A percentile compares a stretch with the other conserved stretches of the same genome.
phyloP scores from a whole-genome alignment of 768 basidiomycete species.

The Pisolithus tinctorius region DNA sequence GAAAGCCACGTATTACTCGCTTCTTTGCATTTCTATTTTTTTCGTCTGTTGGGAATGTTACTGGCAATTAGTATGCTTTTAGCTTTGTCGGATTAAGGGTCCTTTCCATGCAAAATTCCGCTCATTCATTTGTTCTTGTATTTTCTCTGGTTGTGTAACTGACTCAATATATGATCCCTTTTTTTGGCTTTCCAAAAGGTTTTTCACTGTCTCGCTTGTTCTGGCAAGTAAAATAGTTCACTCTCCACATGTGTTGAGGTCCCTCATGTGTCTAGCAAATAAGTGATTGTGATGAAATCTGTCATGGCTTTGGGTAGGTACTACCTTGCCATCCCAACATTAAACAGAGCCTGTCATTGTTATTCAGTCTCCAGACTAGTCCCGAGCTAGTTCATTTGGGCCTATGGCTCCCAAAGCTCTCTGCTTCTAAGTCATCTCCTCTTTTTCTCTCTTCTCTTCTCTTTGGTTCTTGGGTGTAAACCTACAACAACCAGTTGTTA shows the following conservation, averaged over 20 bases:
- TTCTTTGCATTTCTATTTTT: not conserved
- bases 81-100: not conserved
- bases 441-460: too few species aligned
- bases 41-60: not conserved
- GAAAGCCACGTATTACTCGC: constrained; percentile 8
- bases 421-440: too few species aligned
- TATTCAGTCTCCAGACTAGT: too few species aligned
- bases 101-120: not conserved
- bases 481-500: too few species aligned
- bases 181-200: constrained; percentile 20
- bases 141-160: constrained; percentile 1
- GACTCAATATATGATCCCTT: constrained; percentile 5
- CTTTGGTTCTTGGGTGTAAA: too few species aligned
- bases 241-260: too few species aligned
- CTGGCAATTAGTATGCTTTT: not conserved
- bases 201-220: constrained; percentile 15
- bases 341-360: constrained; percentile 2
- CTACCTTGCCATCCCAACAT: not conserved
- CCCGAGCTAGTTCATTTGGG: too few species aligned
- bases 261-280: not conserved
- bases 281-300: not conserved
- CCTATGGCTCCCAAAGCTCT: too few species aligned
- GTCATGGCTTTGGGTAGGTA: constrained; percentile 1
- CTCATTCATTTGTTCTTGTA: not conserved
- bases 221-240: constrained; percentile 15